Evolutionary conservation across 331 rosid genomes (phyloP).

Genomic region (Acacia concinna): DNA sequence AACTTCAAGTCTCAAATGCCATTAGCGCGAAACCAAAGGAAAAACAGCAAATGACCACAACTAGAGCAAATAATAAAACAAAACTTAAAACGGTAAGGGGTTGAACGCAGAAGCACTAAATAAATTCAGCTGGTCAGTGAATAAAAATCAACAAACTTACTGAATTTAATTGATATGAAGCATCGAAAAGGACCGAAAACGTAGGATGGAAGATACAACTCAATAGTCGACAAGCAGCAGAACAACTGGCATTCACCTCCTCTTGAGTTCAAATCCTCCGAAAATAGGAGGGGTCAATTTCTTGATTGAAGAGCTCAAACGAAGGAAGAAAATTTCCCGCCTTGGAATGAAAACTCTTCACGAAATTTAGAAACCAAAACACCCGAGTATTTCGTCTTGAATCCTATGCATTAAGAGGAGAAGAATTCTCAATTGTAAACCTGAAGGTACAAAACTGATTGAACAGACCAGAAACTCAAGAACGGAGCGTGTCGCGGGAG

Average conservation of each 20-base stretch:
- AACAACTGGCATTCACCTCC: slow-evolving; percentile 1
- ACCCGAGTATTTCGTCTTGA: slow-evolving; percentile 9
- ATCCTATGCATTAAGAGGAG: neutral
- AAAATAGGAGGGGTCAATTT: neutral
- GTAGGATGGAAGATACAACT: slow-evolving; percentile 15
- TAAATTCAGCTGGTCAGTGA: slow-evolving; percentile 21
- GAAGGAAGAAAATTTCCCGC: neutral
- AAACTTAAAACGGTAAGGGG: neutral
- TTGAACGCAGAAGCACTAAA: slow-evolving; percentile 21
- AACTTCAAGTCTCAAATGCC: slow-evolving; percentile 19
- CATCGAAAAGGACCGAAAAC: slow-evolving; percentile 3
- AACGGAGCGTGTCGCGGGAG: slow-evolving; percentile 13
- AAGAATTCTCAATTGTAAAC: slow-evolving; percentile 23
- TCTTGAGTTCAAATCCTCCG: neutral
- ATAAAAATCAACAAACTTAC: neutral
- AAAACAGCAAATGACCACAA: neutral
- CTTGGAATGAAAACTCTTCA: neutral
- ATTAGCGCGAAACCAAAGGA: slow-evolving; percentile 21
- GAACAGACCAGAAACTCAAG: slow-evolving; percentile 4
- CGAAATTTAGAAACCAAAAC: neutral
- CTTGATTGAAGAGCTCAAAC: neutral
- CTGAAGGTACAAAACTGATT: slow-evolving; percentile 21
- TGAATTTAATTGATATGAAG: slow-evolving; percentile 22
- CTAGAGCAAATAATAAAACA: slow-evolving; percentile 13
- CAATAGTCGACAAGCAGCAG: neutral